These are phyloP conservation scores for Canariomyces notabilis DNA, from an alignment of 2,329 filamentous ascomycete species.

Conservation along the genomic window DNA sequence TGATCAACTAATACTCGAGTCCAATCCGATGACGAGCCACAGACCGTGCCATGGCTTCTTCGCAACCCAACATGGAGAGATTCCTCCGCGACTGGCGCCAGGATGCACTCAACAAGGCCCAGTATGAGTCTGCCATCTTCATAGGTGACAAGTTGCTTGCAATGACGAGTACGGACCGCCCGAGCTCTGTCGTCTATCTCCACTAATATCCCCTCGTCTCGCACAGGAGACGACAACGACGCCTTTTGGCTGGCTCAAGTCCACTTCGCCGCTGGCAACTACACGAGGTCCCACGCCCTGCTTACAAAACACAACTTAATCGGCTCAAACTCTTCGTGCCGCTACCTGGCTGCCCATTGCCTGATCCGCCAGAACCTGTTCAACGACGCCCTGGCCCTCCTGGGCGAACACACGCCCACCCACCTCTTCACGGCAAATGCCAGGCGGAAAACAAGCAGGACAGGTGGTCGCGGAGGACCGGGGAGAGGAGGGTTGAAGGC, in stretches of 20 bases:
- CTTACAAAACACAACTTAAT: slow-evolving; percentile 80
- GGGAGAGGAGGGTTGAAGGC: slow-evolving; percentile 27
- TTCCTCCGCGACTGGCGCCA: slow-evolving; percentile 93
- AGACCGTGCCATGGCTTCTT: slow-evolving; percentile 16
- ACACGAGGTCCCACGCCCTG: slow-evolving; percentile 82
- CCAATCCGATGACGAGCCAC: slow-evolving; percentile 7
- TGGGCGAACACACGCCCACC: slow-evolving; percentile 90
- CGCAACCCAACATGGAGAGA: slow-evolving; percentile 65
- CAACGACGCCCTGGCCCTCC: slow-evolving; percentile 77
- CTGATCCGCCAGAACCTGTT: slow-evolving; percentile 87
- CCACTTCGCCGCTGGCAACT: slow-evolving; percentile 93
- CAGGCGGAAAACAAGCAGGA: slow-evolving; percentile 61
- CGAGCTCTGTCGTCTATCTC: neutral
- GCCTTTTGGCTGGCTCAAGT: slow-evolving; percentile 98
- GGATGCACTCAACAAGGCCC: slow-evolving; percentile 90
- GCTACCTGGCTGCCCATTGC: slow-evolving; percentile 90
- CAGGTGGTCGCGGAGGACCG: slow-evolving; percentile 14
- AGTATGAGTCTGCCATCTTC: slow-evolving; percentile 94
- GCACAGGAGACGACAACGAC: slow-evolving; percentile 80
- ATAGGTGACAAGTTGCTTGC: slow-evolving; percentile 96
- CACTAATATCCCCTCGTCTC: neutral
- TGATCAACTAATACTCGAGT: neutral
- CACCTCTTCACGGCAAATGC: slow-evolving; percentile 68
- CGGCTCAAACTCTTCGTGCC: slow-evolving; percentile 74
- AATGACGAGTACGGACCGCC: slow-evolving; percentile 66